These are phyloP conservation scores for Scenedesmus sp. DNA, from an alignment of 163 green algal species.

Conservation along the genomic window DNA sequence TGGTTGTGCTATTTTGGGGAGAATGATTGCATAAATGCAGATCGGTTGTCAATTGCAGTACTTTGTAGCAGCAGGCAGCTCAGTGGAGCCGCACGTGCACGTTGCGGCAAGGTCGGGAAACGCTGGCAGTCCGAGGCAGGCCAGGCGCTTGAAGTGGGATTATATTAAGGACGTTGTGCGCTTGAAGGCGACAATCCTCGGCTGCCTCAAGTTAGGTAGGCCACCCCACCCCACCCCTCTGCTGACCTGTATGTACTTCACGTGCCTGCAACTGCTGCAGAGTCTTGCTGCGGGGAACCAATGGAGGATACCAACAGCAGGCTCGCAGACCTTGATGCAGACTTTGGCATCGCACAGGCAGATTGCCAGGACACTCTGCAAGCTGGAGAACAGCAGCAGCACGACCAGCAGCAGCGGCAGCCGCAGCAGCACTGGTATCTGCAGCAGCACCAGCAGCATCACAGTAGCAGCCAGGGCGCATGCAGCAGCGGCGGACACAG, in stretches of 20 bases:
- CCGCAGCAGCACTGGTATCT: neutral
- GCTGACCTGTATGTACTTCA: constrained; percentile 2
- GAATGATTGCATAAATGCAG: neutral
- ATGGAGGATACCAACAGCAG: neutral
- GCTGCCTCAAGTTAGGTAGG: neutral
- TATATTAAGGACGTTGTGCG: too few species aligned
- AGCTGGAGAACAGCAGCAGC: neutral
- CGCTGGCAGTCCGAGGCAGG: too few species aligned
- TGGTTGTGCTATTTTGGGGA: neutral
- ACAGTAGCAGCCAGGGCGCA: neutral
- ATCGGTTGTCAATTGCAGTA: too few species aligned
- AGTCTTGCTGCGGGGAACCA: constrained; percentile 20
- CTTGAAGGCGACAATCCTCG: too few species aligned
- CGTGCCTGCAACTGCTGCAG: neutral
- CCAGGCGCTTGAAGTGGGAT: too few species aligned
- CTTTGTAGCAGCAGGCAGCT: too few species aligned
- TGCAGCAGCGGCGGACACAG: neutral
- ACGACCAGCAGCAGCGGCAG: neutral
- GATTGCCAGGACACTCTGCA: neutral
- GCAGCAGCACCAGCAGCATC: neutral
- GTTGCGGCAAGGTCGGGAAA: too few species aligned
- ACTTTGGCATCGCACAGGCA: neutral
- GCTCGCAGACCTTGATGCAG: neutral
- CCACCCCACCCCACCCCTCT: neutral
- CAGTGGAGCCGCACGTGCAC: too few species aligned